Percentiles rank a stretch among this genome's conserved stretches.
Evolutionary conservation across 805 yeast genomes (phyloP).

Genomic region (Sungouiella blattae): DNA sequence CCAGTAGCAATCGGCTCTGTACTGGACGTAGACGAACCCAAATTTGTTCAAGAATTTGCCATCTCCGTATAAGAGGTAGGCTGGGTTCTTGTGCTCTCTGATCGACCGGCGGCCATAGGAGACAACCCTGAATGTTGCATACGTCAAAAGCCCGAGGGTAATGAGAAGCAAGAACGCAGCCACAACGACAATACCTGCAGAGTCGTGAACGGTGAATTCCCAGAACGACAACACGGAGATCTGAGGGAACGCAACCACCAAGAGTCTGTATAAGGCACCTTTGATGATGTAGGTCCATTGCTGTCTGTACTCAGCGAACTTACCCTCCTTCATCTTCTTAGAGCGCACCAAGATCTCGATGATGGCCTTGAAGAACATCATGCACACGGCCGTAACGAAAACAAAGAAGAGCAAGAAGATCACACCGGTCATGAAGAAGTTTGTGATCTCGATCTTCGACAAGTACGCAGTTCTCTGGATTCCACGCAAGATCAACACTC

Average conservation of each 20-base stretch:
- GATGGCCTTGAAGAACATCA: constrained; percentile 63
- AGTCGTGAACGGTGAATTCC: constrained; percentile 83
- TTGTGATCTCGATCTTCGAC: constrained; percentile 83
- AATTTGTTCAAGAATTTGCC: constrained; percentile 73
- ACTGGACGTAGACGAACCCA: constrained; percentile 92
- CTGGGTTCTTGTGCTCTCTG: constrained; percentile 80
- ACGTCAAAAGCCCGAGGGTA: constrained; percentile 55
- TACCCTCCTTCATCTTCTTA: constrained; percentile 55
- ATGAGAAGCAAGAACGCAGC: constrained; percentile 69
- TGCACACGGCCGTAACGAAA: constrained; percentile 53
- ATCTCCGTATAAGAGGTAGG: constrained; percentile 86
- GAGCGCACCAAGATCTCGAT: constrained; percentile 62
- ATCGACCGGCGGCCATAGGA: constrained; percentile 70
- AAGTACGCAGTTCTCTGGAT: constrained; percentile 85
- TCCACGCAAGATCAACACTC: constrained; percentile 82
- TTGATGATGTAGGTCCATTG: constrained; percentile 84
- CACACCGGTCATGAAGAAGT: constrained; percentile 80
- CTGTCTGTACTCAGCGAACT: constrained; percentile 71
- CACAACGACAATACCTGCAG: constrained; percentile 76
- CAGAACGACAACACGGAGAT: constrained; percentile 76
- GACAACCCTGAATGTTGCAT: constrained; percentile 73
- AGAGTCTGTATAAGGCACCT: constrained; percentile 83
- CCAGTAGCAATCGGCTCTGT: constrained; percentile 81
- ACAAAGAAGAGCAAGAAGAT: constrained; percentile 78
- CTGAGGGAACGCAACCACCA: constrained; percentile 85